These are phyloP conservation scores for Planoprotostelium fungivorum DNA, from an alignment of 78 protist species.

Conservation along the genomic window DNA sequence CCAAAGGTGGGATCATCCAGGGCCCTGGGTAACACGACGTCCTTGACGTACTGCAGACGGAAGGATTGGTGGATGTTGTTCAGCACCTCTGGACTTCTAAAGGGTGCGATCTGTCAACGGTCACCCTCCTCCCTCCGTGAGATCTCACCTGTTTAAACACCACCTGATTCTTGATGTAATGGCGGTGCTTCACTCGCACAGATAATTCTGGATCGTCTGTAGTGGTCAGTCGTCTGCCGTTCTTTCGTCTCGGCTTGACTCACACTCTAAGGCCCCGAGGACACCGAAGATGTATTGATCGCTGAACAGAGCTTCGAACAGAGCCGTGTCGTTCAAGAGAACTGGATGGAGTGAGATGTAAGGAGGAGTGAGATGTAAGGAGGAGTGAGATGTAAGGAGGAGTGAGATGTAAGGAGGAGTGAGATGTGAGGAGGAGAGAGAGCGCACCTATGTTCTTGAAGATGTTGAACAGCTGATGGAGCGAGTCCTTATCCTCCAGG, in stretches of 20 bases:
- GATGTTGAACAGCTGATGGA: conserved; percentile 36
- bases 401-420: background rate
- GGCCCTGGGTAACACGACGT: conserved; percentile 77
- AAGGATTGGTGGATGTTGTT: conserved; percentile 77
- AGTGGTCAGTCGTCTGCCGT: background rate
- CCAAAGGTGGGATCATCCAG: conserved; percentile 79
- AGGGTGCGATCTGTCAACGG: conserved; percentile 14
- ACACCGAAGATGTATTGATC: conserved; percentile 55
- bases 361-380: background rate
- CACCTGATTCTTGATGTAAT: conserved; percentile 21
- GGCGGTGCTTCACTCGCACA: conserved; percentile 57
- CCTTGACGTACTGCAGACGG: conserved; percentile 78
- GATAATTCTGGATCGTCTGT: conserved; percentile 79
- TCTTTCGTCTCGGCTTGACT: background rate
- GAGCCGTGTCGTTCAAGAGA: conserved; percentile 50
- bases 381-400: background rate
- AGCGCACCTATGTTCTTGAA: conserved; percentile 47
- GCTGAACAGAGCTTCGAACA: conserved; percentile 55
- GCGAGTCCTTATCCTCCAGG: conserved; percentile 5
- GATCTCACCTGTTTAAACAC: conserved; percentile 58
- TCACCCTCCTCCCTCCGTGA: background rate
- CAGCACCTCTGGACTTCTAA: conserved; percentile 16
- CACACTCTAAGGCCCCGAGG: conserved; percentile 82
- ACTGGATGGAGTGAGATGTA: background rate
- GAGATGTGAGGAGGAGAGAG: background rate